These are phyloP conservation scores for Beverwykella pulmonaria DNA, from an alignment of 495 filamentous ascomycete species.

Conservation along the genomic window DNA sequence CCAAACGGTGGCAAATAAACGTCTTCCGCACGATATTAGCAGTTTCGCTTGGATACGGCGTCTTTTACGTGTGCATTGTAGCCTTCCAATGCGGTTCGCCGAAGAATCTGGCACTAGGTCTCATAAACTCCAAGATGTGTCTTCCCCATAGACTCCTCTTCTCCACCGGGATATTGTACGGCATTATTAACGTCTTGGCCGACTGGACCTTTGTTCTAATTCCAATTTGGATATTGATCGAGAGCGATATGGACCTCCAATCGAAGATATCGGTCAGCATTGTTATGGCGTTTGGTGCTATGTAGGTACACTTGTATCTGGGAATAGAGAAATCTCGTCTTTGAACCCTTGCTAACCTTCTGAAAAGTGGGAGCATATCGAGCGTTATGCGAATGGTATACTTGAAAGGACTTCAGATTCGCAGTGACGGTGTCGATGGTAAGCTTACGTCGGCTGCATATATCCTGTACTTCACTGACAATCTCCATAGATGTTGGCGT, in stretches of 20 bases:
- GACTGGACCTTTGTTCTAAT: conserved; percentile 51
- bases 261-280: conserved; percentile 30
- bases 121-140: conserved; percentile 37
- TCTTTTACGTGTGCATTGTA: conserved; percentile 45
- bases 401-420: conserved; percentile 31
- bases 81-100: conserved; percentile 51
- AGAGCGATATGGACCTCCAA: conserved; percentile 44
- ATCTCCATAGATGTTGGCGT: conserved; percentile 1
- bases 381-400: conserved; percentile 34
- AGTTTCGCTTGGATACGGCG: conserved; percentile 46
- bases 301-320: conserved; percentile 16
- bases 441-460: not conserved
- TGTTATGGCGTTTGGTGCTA: conserved; percentile 29
- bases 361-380: conserved; percentile 21
- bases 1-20: conserved; percentile 38
- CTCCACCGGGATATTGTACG: conserved; percentile 40
- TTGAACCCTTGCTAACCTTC: not conserved
- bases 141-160: conserved; percentile 39
- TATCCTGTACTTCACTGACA: not conserved
- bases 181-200: conserved; percentile 45
- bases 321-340: not conserved
- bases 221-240: conserved; percentile 48
- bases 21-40: conserved; percentile 44
- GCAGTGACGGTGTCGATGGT: conserved; percentile 30
- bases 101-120: not conserved